phyloP scores from a whole-genome alignment of 176 grass and related monocot species.

The Coix lacrymajobi region DNA sequence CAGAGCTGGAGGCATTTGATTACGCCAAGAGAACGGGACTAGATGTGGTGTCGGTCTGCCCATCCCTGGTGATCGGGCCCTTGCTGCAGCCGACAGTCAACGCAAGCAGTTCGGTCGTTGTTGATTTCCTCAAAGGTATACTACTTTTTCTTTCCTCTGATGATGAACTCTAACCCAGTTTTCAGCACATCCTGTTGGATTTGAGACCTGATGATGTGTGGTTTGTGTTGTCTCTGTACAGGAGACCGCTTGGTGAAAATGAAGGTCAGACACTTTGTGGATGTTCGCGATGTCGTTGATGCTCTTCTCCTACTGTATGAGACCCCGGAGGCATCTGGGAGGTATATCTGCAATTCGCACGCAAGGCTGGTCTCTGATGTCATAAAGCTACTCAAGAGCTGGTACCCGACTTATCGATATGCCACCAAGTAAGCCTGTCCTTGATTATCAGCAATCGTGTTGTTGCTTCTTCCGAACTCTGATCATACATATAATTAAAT shows the following conservation, averaged over 20 bases:
- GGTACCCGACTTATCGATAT: slow-evolving; percentile 31
- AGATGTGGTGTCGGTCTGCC: slow-evolving; percentile 55
- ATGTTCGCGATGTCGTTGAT: slow-evolving; percentile 57
- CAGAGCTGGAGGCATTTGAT: slow-evolving; percentile 50
- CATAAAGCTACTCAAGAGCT: slow-evolving; percentile 40
- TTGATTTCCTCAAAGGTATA: slow-evolving; percentile 52
- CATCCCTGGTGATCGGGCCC: slow-evolving; percentile 47
- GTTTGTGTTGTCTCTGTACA: not conserved
- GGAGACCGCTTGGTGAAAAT: slow-evolving; percentile 17
- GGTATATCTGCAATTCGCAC: slow-evolving; percentile 42
- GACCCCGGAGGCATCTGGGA: slow-evolving; percentile 51
- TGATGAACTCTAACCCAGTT: not conserved
- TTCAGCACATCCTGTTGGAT: not conserved
- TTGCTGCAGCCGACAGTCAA: slow-evolving; percentile 56
- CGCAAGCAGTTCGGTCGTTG: slow-evolving; percentile 45
- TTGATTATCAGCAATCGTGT: not conserved
- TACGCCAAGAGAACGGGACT: slow-evolving; percentile 38
- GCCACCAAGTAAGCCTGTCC: slow-evolving; percentile 37
- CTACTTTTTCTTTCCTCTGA: not conserved
- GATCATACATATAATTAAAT: not conserved
- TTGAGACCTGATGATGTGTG: not conserved
- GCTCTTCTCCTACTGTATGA: slow-evolving; percentile 69
- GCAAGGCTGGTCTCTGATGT: slow-evolving; percentile 20
- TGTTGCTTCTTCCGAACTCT: not conserved
- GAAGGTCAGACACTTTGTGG: slow-evolving; percentile 40